Evolutionary conservation across 2,329 filamentous ascomycete species (phyloP).

Genomic region (Pseudocercospora cruenta): DNA sequence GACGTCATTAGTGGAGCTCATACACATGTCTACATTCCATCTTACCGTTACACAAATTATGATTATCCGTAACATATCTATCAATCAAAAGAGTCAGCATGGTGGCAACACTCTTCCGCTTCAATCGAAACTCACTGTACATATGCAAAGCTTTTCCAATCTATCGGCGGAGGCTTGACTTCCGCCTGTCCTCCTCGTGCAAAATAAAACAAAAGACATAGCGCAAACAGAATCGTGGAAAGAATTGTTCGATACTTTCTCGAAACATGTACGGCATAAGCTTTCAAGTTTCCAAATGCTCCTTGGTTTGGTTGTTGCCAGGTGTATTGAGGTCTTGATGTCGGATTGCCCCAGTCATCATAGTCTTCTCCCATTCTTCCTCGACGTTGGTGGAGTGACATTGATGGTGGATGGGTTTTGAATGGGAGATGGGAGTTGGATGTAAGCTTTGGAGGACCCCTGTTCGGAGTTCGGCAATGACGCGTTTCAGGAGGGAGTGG

Average conservation of each 20-base stretch:
- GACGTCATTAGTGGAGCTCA: neutral
- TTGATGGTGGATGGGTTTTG: neutral
- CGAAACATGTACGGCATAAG: constrained; percentile 13
- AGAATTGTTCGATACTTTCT: constrained; percentile 24
- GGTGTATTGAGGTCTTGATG: constrained; percentile 15
- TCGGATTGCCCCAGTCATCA: constrained; percentile 33
- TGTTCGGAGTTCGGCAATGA: neutral
- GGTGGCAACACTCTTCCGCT: no score
- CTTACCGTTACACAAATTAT: constrained; percentile 29
- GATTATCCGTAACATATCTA: constrained; percentile 33
- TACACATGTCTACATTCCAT: neutral
- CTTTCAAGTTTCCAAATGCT: constrained; percentile 19
- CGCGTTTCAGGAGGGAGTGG: neutral
- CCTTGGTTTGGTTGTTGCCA: constrained; percentile 23
- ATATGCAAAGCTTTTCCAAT: constrained; percentile 31
- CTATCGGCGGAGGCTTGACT: constrained; percentile 8
- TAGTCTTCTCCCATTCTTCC: constrained; percentile 27
- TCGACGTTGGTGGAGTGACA: neutral
- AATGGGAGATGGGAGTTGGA: neutral
- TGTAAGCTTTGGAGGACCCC: neutral
- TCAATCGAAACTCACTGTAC: constrained; percentile 24
- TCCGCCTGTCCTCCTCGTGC: neutral
- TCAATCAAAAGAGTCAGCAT: neutral
- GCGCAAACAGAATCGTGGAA: constrained; percentile 22
- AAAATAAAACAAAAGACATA: constrained; percentile 26